These are phyloP conservation scores for Beta corolliflora DNA, from an alignment of 179 eudicot species.

Conservation along the genomic window DNA sequence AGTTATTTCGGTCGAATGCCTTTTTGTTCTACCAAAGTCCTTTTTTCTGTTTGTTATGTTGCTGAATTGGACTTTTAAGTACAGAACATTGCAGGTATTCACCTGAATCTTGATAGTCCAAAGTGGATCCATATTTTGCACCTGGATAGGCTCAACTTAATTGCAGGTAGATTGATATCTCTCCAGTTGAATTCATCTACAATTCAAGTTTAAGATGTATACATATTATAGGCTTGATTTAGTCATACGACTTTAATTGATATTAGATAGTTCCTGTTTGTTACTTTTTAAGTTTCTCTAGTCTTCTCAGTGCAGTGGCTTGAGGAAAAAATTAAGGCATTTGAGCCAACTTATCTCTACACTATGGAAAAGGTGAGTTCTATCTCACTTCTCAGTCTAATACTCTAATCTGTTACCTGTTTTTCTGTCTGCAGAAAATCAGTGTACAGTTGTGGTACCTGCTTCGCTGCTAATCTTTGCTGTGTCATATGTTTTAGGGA, in stretches of 20 bases:
- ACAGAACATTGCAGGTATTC: slow-evolving; percentile 86
- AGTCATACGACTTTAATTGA: not conserved
- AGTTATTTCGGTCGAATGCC: slow-evolving; percentile 3
- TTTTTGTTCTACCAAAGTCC: not conserved
- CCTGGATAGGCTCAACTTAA: slow-evolving; percentile 68
- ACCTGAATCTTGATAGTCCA: slow-evolving; percentile 78
- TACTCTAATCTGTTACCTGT: not conserved
- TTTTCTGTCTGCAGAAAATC: not conserved
- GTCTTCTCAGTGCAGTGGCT: slow-evolving; percentile 87
- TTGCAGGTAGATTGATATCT: slow-evolving; percentile 61
- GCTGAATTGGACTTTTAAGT: slow-evolving; percentile 33
- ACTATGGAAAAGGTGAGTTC: slow-evolving; percentile 77
- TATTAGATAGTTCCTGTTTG: slow-evolving; percentile 5
- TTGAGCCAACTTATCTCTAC: slow-evolving; percentile 87
- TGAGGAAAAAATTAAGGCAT: slow-evolving; percentile 78
- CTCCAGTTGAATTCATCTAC: slow-evolving; percentile 18
- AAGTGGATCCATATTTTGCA: slow-evolving; percentile 77
- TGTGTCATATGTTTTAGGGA: slow-evolving; percentile 49
- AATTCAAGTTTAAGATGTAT: not conserved
- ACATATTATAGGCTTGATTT: not conserved
- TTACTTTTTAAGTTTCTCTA: slow-evolving; percentile 32
- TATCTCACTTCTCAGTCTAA: not conserved
- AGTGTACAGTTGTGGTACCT: slow-evolving; percentile 15
- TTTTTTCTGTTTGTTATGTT: slow-evolving; percentile 5
- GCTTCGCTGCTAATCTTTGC: slow-evolving; percentile 9